Percentiles rank a stretch among this genome's conserved stretches.
Evolutionary conservation across 768 basidiomycete species (phyloP).

Genomic region (Tulasnella sp.): DNA sequence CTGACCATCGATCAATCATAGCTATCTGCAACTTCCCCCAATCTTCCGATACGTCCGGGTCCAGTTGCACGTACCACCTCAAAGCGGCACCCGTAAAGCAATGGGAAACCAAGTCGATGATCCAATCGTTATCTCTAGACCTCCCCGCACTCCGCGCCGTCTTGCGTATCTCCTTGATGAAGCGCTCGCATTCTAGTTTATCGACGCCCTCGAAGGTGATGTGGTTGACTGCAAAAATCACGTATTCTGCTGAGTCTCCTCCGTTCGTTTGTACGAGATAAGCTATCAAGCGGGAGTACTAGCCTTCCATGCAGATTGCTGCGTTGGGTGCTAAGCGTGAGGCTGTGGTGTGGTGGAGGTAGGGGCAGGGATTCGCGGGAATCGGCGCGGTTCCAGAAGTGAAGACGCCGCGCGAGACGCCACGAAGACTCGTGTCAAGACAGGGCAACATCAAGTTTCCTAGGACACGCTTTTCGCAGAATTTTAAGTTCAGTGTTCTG

Average conservation of each 20-base stretch:
- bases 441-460: too few relatives aligned
- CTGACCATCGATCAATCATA: too few relatives aligned
- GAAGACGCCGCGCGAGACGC: too few relatives aligned
- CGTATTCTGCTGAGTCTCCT: background rate
- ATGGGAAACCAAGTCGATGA: background rate
- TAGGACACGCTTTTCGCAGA: too few relatives aligned
- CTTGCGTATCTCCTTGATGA: background rate
- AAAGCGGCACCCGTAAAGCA: slow-evolving; percentile 11
- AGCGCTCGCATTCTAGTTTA: background rate
- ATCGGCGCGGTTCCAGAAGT: too few relatives aligned
- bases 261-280: background rate
- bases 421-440: too few relatives aligned
- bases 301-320: background rate
- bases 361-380: too few relatives aligned
- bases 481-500: too few relatives aligned
- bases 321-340: background rate
- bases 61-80: background rate
- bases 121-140: slow-evolving; percentile 11
- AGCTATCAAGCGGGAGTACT: background rate
- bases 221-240: background rate
- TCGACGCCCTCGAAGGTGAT: slow-evolving; percentile 6
- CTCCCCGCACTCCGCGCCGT: background rate
- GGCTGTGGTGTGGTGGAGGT: too few relatives aligned
- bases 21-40: background rate
- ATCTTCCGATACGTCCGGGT: slow-evolving; percentile 4